Conservation (phyloP, 306 rosid genomes). For the Pyrus bretschneideri region DNA sequence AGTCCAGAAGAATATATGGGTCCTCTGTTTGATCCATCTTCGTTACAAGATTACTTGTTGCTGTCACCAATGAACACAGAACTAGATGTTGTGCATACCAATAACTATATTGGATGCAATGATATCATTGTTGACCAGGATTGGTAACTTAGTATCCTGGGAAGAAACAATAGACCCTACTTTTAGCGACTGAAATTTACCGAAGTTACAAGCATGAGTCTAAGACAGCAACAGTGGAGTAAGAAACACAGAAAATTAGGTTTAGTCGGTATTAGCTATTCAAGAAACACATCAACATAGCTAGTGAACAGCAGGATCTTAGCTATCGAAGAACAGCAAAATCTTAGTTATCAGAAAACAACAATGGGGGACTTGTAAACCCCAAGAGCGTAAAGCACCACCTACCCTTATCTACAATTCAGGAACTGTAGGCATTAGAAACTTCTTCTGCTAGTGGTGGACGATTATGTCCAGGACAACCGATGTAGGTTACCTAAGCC, state of each 20-base stretch:
- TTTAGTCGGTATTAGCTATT: not conserved
- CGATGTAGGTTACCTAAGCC: not conserved
- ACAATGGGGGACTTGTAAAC: not conserved
- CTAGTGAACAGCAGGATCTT: not conserved
- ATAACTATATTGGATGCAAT: constrained; percentile 6
- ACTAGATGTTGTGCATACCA: not conserved
- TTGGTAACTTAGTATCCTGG: not conserved
- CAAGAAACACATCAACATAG: not conserved
- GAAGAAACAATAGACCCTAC: not conserved
- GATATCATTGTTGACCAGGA: not conserved
- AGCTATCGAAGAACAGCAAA: not conserved
- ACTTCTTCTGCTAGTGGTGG: not conserved
- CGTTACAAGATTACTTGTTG: not conserved
- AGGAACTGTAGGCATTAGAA: no score
- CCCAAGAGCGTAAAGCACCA: not conserved
- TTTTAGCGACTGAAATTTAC: not conserved
- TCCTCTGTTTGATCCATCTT: not conserved
- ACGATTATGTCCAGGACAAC: not conserved
- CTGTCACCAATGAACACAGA: not conserved
- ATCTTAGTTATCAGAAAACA: not conserved
- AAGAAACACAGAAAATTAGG: not conserved
- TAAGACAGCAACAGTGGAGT: not conserved
- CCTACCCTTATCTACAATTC: not conserved
- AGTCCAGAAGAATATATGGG: not conserved
- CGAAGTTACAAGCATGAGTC: not conserved